These are phyloP conservation scores for Paratrimastix pyriformis DNA, from an alignment of 78 protist genomes.

Conservation along the genomic window DNA sequence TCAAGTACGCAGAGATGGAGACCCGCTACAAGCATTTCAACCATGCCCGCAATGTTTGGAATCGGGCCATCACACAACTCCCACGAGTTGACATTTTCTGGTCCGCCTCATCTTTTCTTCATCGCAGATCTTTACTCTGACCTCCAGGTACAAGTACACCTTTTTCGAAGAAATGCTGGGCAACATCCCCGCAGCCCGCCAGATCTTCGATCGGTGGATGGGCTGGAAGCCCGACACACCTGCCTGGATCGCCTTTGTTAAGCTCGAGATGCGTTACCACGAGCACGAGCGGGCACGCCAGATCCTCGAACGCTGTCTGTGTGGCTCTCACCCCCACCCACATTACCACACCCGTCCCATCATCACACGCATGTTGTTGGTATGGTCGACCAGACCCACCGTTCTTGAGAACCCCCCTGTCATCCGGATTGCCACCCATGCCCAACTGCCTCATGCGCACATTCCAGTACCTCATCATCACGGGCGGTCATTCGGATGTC, in stretches of 20 bases:
- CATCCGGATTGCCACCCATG: too few species aligned
- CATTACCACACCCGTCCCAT: too few species aligned
- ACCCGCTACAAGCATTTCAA: slow-evolving; percentile 71
- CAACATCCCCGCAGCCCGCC: slow-evolving; percentile 68
- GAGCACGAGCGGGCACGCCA: slow-evolving; percentile 54
- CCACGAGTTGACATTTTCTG: slow-evolving; percentile 66
- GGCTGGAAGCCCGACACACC: slow-evolving; percentile 60
- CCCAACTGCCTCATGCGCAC: too few species aligned
- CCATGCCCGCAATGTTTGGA: slow-evolving; percentile 89
- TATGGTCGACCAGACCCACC: too few species aligned
- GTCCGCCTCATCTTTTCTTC: too few species aligned
- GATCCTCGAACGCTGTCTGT: slow-evolving; percentile 28
- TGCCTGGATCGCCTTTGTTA: slow-evolving; percentile 80
- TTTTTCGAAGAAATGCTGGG: slow-evolving; percentile 92
- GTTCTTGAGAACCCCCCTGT: too few species aligned
- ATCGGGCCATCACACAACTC: slow-evolving; percentile 81
- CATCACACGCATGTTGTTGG: too few species aligned
- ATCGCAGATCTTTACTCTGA: not conserved
- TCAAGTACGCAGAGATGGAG: slow-evolving; percentile 94
- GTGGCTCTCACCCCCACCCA: too few species aligned
- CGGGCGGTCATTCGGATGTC: too few species aligned
- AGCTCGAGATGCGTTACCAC: slow-evolving; percentile 67
- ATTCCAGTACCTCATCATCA: too few species aligned
- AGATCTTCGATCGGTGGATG: slow-evolving; percentile 94
- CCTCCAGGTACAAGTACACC: slow-evolving; percentile 63